Conservation (phyloP, 495 filamentous ascomycete genomes). For the Penicillium flavigenum region DNA sequence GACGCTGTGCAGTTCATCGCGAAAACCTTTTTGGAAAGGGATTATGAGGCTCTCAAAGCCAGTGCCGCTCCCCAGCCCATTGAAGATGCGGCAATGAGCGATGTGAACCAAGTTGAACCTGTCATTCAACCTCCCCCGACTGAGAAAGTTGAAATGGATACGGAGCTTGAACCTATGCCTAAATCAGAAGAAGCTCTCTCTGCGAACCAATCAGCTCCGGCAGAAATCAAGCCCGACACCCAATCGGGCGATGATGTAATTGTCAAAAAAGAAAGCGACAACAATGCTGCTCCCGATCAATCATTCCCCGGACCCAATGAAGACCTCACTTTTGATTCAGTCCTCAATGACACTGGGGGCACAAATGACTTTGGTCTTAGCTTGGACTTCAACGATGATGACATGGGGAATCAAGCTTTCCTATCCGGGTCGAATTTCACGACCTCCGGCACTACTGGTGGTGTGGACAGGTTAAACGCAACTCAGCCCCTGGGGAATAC, state of each 20-base stretch:
- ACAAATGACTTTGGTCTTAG: constrained; percentile 47
- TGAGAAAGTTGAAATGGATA: constrained; percentile 18
- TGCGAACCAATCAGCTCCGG: constrained; percentile 14
- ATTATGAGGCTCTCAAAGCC: constrained; percentile 43
- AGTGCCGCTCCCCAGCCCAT: constrained; percentile 31
- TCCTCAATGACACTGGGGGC: constrained; percentile 35
- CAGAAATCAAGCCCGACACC: constrained; percentile 15
- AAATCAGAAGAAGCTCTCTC: constrained; percentile 19
- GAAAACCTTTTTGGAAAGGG: constrained; percentile 47
- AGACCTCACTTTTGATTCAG: constrained; percentile 43
- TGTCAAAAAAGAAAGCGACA: constrained; percentile 31
- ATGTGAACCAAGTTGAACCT: constrained; percentile 21
- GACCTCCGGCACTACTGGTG: constrained; percentile 17
- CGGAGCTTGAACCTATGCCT: constrained; percentile 14
- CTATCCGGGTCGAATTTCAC: constrained; percentile 40
- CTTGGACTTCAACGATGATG: constrained; percentile 48
- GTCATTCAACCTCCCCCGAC: constrained; percentile 16
- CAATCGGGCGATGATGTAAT: constrained; percentile 19
- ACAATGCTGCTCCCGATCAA: constrained; percentile 21
- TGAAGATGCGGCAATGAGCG: constrained; percentile 37
- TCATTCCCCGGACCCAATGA: constrained; percentile 22
- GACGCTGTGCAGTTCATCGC: constrained; percentile 42
- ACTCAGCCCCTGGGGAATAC: constrained; percentile 31
- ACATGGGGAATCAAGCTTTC: constrained; percentile 46
- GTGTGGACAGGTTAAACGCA: constrained; percentile 24